phyloP scores from a whole-genome alignment of 2,329 filamentous ascomycete species.

The Fusarium brachygibbosum region DNA sequence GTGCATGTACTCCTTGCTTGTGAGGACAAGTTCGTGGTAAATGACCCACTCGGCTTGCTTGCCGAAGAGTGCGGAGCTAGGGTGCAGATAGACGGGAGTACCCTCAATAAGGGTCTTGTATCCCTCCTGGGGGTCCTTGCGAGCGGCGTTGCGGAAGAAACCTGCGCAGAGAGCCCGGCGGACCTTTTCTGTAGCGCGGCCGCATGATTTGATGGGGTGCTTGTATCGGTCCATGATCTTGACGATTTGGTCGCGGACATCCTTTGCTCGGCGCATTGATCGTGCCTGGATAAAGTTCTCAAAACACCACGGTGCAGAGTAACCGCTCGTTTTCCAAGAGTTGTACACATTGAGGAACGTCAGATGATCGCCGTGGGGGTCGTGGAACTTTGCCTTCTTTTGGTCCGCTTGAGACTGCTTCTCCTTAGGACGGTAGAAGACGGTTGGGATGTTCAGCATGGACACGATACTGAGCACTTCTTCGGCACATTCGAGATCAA shows the following conservation, averaged over 20 bases:
- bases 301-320: constrained; percentile 90
- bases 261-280: constrained; percentile 88
- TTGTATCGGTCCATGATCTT: constrained; percentile 95
- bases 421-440: constrained; percentile 97
- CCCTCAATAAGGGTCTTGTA: constrained; percentile 98
- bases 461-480: constrained; percentile 95
- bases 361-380: constrained; percentile 92
- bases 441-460: constrained; percentile 87
- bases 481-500: constrained; percentile 90
- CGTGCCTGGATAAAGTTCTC: constrained; percentile 98
- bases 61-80: constrained; percentile 90
- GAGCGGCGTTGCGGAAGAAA: constrained; percentile 94
- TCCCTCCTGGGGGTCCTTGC: constrained; percentile 95
- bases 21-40: constrained; percentile 90
- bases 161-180: constrained; percentile 90
- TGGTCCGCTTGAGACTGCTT: constrained; percentile 97
- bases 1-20: constrained; percentile 98
- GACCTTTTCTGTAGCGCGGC: constrained; percentile 87
- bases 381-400: constrained; percentile 98
- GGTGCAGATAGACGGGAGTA: constrained; percentile 95
- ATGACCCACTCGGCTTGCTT: constrained; percentile 98
- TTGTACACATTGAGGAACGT: constrained; percentile 98
- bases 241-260: constrained; percentile 91
- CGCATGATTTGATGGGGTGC: constrained; percentile 85
- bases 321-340: constrained; percentile 90